Conservation (phyloP, 2,329 filamentous ascomycete species). For the Rhexocercosporidium sp. region DNA sequence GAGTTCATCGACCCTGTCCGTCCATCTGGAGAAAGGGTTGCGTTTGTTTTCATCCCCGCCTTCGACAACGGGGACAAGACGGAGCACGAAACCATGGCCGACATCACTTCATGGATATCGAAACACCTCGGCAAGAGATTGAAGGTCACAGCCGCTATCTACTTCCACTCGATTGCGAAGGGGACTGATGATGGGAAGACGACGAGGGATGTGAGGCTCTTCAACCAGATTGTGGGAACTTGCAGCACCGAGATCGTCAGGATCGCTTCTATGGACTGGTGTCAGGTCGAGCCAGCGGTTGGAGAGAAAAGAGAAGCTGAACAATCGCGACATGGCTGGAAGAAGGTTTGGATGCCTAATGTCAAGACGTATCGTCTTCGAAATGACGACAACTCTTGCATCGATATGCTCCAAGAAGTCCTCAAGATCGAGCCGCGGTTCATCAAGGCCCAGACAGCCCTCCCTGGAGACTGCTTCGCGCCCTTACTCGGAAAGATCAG, state of each 20-base stretch:
- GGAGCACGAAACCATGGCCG: background rate
- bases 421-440: background rate
- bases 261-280: background rate
- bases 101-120: background rate
- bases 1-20: background rate
- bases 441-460: background rate
- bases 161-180: background rate
- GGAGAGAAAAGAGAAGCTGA: background rate
- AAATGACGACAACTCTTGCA: background rate
- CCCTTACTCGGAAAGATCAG: no score
- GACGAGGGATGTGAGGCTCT: background rate
- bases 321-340: background rate
- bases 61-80: background rate
- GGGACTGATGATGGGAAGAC: background rate
- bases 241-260: background rate
- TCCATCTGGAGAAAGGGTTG: background rate
- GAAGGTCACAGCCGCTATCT: background rate
- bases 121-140: background rate
- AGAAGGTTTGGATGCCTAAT: background rate
- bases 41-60: background rate
- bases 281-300: background rate
- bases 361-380: background rate
- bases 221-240: background rate
- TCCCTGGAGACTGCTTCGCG: background rate
- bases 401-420: background rate